phyloP scores from a whole-genome alignment of 441 rosid species.

The Biscutella laevigata region DNA sequence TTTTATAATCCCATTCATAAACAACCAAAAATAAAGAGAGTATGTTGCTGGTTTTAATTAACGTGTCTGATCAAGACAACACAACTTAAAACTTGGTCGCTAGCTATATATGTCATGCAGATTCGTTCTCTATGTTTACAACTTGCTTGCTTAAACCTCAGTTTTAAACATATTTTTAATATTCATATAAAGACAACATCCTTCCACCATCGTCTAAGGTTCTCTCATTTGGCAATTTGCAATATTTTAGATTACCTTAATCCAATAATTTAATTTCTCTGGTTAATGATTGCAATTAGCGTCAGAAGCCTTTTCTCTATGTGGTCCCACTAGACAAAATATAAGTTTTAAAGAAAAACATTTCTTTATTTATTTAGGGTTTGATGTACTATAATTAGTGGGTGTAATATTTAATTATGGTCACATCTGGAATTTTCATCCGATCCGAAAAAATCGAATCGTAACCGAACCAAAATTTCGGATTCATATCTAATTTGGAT shows the following conservation, averaged over 20 bases:
- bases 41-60: conserved; percentile 18
- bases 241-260: conserved; percentile 11
- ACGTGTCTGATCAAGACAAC: conserved; percentile 23
- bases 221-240: conserved; percentile 20
- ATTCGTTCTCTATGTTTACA: conserved; percentile 28
- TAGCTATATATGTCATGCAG: conserved; percentile 23
- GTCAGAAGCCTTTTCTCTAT: conserved; percentile 10
- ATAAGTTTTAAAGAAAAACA: background rate
- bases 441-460: no score
- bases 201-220: conserved; percentile 18
- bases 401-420: conserved; percentile 14
- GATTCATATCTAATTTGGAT: no score
- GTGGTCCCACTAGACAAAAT: conserved; percentile 18
- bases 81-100: conserved; percentile 20
- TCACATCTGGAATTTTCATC: no score
- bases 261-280: conserved; percentile 16
- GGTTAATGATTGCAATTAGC: conserved; percentile 27
- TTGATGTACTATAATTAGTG: conserved; percentile 13
- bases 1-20: background rate
- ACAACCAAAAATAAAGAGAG: conserved; percentile 11
- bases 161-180: conserved; percentile 11
- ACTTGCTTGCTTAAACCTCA: conserved; percentile 23
- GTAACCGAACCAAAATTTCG: no score
- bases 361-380: conserved; percentile 20
- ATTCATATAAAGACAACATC: conserved; percentile 6